Percentiles rank a stretch among this genome's conserved stretches.
These are phyloP conservation scores for Phytophthora kernoviae DNA, from an alignment of 352 stramenopile species.

Conservation along the genomic window DNA sequence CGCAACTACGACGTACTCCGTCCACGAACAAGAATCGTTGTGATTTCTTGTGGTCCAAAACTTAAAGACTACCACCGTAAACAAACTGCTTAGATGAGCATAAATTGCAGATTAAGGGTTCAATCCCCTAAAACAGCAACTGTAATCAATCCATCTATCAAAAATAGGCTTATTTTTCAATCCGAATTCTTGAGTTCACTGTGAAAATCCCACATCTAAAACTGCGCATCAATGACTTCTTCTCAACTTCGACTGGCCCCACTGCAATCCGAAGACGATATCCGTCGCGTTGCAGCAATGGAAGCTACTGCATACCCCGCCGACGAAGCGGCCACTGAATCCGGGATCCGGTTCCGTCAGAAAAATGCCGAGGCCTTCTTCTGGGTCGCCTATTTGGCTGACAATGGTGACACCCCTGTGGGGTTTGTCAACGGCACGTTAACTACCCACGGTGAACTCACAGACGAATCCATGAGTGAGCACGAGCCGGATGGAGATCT, in stretches of 20 bases:
- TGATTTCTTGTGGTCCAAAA: too few species aligned
- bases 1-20: too few species aligned
- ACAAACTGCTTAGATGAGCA: too few species aligned
- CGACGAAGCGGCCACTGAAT: slow-evolving; percentile 88
- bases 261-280: slow-evolving; percentile 31
- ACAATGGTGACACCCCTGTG: slow-evolving; percentile 47
- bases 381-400: slow-evolving; percentile 31
- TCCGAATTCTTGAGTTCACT: neutral
- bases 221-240: slow-evolving; percentile 16
- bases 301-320: slow-evolving; percentile 76
- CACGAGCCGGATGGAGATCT: slow-evolving; percentile 77
- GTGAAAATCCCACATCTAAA: neutral
- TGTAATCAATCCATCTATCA: too few species aligned
- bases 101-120: too few species aligned
- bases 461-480: slow-evolving; percentile 71
- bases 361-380: slow-evolving; percentile 84
- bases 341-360: slow-evolving; percentile 82
- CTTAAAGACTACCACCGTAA: too few species aligned
- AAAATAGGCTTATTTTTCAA: slow-evolving; percentile 3
- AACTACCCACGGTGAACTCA: slow-evolving; percentile 52
- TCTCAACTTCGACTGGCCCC: slow-evolving; percentile 21
- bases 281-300: slow-evolving; percentile 48
- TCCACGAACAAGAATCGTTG: too few species aligned
- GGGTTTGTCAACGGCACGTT: slow-evolving; percentile 92
- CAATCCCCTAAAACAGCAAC: too few species aligned